Evolutionary conservation across 1,284 basidiomycete species (phyloP), one percentile per base, ranked within the genome.

Genomic region (Ustilago vetiveriae): DNA sequence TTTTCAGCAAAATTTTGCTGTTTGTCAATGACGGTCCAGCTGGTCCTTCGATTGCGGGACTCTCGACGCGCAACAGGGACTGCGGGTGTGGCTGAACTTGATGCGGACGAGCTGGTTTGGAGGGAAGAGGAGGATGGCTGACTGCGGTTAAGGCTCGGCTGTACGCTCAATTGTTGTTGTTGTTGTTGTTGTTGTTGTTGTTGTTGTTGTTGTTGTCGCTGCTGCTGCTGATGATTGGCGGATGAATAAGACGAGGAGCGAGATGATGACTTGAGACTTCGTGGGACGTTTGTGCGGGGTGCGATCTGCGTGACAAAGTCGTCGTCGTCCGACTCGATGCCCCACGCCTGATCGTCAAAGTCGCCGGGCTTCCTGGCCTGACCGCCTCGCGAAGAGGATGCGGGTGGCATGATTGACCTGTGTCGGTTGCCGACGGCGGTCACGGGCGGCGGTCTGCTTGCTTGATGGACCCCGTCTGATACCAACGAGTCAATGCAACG

Each of bases 331-430:
- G 78, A 81, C 22, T 78, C 68, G 26, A 78, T 70, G 11, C 68
- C 78, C 79, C 79, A 81, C 8, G 79, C 77, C 40, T 78, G 78
- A 37, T 79, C 79, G 51, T 81, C 79, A 54, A 76, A 79, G 55
- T 63, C 72, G 41, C 54, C 53, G 2, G 39, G n/a, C 19, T 30
- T 45, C 26, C 41, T 48, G 4, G 42, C 36, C 24, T 49, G 32
- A 16, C 43, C 32, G 6, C 24, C 45, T 53, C 40, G 32, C 9
- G 36, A 49, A 9, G 46, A 45, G 23, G 58, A 43, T 24, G 56
- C 35, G 21, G 23, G 36, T 26, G 47, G 41, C 55, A 57, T 41
- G 23, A 24, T 43, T 22, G 21, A 24, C 19, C 2, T 21, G 7
- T 6, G 13, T 6, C 27, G 27, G n/a, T 35, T 35, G 16, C 9